A percentile compares a stretch with the other conserved stretches of the same genome.
Conservation (phyloP, 768 basidiomycete species). For the Rhodotorula graminis region DNA sequence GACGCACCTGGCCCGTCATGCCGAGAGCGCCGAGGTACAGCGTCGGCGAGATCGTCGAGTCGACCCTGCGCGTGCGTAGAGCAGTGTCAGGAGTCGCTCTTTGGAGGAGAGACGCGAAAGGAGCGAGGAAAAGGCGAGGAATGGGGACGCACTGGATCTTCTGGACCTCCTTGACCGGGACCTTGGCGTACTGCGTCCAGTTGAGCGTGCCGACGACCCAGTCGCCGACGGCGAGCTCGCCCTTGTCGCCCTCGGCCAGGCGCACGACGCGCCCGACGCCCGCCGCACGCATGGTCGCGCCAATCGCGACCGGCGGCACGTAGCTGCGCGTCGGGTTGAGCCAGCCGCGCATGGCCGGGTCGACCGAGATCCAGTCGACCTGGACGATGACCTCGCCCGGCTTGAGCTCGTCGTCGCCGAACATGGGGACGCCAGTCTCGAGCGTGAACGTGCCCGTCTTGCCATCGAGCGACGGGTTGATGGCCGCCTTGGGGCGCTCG, state of each 20-base stretch:
- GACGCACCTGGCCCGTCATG: slow-evolving; percentile 51
- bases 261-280: slow-evolving; percentile 51
- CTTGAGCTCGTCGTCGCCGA: slow-evolving; percentile 40
- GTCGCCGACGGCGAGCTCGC: slow-evolving; percentile 61
- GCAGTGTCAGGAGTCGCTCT: not conserved
- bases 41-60: slow-evolving; percentile 13
- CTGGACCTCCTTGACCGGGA: slow-evolving; percentile 55
- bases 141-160: slow-evolving; percentile 57
- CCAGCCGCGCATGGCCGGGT: slow-evolving; percentile 84
- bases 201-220: slow-evolving; percentile 62
- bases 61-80: not conserved
- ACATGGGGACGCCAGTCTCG: slow-evolving; percentile 42
- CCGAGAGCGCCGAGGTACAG: slow-evolving; percentile 78
- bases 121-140: not conserved
- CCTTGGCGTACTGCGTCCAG: slow-evolving; percentile 66
- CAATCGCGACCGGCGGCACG: slow-evolving; percentile 63
- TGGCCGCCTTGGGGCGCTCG: slow-evolving; percentile 64
- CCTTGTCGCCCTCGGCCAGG: not conserved
- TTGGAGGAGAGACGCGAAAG: too few species aligned
- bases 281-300: slow-evolving; percentile 52
- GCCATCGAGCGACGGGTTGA: slow-evolving; percentile 45
- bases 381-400: slow-evolving; percentile 64
- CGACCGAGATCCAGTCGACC: slow-evolving; percentile 71
- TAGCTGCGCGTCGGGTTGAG: slow-evolving; percentile 69
- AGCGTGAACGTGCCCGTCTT: slow-evolving; percentile 61